These are phyloP conservation scores for Fomitiporia mediterranea DNA, from an alignment of 1,284 basidiomycete species.

Conservation along the genomic window DNA sequence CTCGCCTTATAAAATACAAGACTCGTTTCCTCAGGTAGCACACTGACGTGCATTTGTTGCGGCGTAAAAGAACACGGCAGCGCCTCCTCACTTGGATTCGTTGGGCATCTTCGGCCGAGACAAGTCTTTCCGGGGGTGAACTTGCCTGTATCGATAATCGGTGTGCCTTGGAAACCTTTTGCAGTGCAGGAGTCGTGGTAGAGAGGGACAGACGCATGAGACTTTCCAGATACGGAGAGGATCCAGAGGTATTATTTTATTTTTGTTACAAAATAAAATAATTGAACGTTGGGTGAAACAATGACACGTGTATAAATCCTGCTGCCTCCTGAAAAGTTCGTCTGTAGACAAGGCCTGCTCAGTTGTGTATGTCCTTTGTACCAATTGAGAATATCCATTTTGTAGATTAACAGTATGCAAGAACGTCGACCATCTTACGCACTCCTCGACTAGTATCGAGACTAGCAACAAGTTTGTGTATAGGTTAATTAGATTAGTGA, in stretches of 20 bases:
- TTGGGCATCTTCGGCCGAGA: too few species aligned
- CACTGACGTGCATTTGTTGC: conserved; percentile 85
- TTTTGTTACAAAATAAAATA: conserved; percentile 2
- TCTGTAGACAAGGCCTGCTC: neutral
- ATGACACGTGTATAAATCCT: conserved; percentile 48
- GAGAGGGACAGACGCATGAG: conserved; percentile 95
- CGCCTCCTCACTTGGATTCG: conserved; percentile 78
- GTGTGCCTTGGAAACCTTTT: conserved; percentile 95
- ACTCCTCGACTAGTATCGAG: conserved; percentile 12
- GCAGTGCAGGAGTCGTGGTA: conserved; percentile 98
- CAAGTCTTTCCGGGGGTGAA: conserved; percentile 80
- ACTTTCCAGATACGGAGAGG: conserved; percentile 75
- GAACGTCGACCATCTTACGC: neutral
- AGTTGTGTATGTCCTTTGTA: conserved; percentile 5
- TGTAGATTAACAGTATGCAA: neutral
- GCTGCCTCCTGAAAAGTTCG: conserved; percentile 23
- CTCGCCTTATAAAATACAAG: conserved; percentile 96
- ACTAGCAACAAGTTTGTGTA: neutral
- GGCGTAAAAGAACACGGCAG: conserved; percentile 94
- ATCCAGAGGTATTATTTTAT: too few species aligned
- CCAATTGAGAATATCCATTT: conserved; percentile 5
- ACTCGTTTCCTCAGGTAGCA: conserved; percentile 94
- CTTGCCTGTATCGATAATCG: conserved; percentile 78
- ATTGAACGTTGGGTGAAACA: conserved; percentile 31
- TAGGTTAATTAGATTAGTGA: too few species aligned